Evolutionary conservation across 306 rosid species (phyloP).

Genomic region (Cicer bijugum): DNA sequence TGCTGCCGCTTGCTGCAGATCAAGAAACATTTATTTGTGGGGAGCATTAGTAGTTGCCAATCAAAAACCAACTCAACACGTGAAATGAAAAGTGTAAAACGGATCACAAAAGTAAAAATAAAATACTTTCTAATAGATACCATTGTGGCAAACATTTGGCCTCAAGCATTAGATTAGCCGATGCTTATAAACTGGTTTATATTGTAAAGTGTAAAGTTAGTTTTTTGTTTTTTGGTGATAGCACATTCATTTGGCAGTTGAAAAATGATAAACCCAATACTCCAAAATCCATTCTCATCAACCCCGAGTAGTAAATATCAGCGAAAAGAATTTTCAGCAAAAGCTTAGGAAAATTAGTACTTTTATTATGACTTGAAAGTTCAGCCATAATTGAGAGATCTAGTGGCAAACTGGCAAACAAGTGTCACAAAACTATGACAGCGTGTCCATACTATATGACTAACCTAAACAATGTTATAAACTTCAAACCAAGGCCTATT

Average conservation of each 20-base stretch:
- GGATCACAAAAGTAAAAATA: background rate
- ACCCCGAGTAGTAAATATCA: background rate
- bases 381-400: constrained; percentile 39
- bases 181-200: constrained; percentile 33
- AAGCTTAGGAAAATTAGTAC: constrained; percentile 13
- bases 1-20: constrained; percentile 81
- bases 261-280: constrained; percentile 17
- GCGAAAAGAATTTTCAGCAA: constrained; percentile 7
- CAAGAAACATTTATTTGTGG: constrained; percentile 37
- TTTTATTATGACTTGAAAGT: constrained; percentile 24
- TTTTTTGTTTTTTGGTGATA: constrained; percentile 2
- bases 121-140: constrained; percentile 13
- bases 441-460: background rate
- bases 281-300: constrained; percentile 23
- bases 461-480: constrained; percentile 38
- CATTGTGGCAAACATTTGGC: constrained; percentile 16
- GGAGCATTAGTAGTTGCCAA: constrained; percentile 34
- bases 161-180: constrained; percentile 45
- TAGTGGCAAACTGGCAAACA: constrained; percentile 31
- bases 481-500: constrained; percentile 14
- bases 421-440: constrained; percentile 1
- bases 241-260: constrained; percentile 4
- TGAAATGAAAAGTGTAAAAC: constrained; percentile 19
- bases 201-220: constrained; percentile 3
- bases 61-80: constrained; percentile 37